Base-by-base conservation (phyloP, 2,329 filamentous ascomycete genomes). In the Rhytidhysteron rufulum region DNA sequence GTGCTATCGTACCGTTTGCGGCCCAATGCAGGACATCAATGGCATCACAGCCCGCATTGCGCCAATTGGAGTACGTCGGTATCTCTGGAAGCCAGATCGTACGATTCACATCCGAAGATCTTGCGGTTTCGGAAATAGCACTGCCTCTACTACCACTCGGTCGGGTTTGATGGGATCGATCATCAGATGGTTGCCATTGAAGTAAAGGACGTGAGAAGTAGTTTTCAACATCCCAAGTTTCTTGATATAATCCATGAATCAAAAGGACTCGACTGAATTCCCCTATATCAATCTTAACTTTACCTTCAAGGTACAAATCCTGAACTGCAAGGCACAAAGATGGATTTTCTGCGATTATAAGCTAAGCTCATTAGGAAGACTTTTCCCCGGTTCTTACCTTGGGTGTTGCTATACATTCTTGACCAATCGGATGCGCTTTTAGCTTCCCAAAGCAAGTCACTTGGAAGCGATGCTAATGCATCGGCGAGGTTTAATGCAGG, bases 21-120 rank as follows among this genome's bases (percentile, higher is more conserved):
- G 70, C 67, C 77, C 78, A 80, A 49, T 81, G 76, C 2, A 81
- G 62, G 1, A 79, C 69, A 41, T 81, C 78, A 3, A 81, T 50
- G 31, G 65, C 70, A 39, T 74, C 72, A 31, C 70, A 69, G 13
- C 66, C 60, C 4, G 67, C 64, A 31, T 73, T 73, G 11, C 69
- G 60, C 71, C 72, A 75, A 22, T 71, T 73, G 0, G 69, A 68
- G 47, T 71, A 75, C 3, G 68, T 64, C 1, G 67, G 64, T 17
- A 71, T 70, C 3, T 65, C 60, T 4, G 74, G 74, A 13, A 74
- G 64, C 71, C 71, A 76, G 7, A 13, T 7, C 7, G 13, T 27
- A 6, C 71, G 40, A 24, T 37, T 43, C 9, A 41, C 39, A n/a
- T n/a, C n/a, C n/a, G n/a, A n/a, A n/a, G n/a, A n/a, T n/a, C n/a